These are phyloP conservation scores for Lachnellula subtilissima DNA, from an alignment of 2,329 filamentous ascomycete genomes.

Conservation along the genomic window DNA sequence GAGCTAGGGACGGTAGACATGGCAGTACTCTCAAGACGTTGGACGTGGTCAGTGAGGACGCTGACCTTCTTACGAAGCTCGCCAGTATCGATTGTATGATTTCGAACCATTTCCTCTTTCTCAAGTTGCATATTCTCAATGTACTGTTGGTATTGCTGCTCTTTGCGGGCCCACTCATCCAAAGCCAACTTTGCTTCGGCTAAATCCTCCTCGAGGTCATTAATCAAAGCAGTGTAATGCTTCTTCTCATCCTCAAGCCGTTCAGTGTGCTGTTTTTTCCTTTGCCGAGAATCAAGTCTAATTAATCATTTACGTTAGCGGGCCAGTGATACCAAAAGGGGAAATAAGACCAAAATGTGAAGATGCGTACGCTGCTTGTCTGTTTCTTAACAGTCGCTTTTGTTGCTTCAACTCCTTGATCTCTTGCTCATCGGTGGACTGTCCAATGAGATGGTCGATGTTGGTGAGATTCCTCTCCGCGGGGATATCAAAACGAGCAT, in stretches of 20 bases:
- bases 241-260: conserved; percentile 97
- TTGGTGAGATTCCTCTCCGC: conserved; percentile 88
- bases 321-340: conserved; percentile 9
- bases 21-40: conserved; percentile 62
- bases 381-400: conserved; percentile 88
- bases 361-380: conserved; percentile 84
- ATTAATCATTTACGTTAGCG: conserved; percentile 18
- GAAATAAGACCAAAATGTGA: conserved; percentile 22
- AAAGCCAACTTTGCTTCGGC: conserved; percentile 62
- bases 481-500: conserved; percentile 94
- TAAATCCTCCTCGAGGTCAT: conserved; percentile 73
- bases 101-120: conserved; percentile 86
- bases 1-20: conserved; percentile 49
- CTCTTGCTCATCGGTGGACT: conserved; percentile 84
- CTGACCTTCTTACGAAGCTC: conserved; percentile 90
- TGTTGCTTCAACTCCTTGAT: conserved; percentile 99
- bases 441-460: conserved; percentile 87
- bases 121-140: conserved; percentile 75
- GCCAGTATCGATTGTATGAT: conserved; percentile 83
- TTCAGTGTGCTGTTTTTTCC: conserved; percentile 98
- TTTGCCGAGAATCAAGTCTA: conserved; percentile 90
- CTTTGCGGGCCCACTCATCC: conserved; percentile 66
- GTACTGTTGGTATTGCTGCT: conserved; percentile 69
- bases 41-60: conserved; percentile 69
- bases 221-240: conserved; percentile 72